phyloP scores from a whole-genome alignment of 257 asterid genomes.

The Plantago major region DNA sequence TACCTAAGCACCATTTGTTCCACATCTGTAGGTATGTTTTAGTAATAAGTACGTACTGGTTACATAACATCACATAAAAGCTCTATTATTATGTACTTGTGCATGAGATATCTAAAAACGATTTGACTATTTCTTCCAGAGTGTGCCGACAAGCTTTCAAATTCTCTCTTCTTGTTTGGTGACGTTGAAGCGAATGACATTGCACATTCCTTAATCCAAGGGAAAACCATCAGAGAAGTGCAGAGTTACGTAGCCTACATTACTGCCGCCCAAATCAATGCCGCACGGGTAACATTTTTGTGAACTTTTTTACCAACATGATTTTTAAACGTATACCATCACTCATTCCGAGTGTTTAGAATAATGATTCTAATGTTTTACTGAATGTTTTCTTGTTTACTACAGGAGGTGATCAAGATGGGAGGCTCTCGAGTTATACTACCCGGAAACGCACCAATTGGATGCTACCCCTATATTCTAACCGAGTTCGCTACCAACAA shows the following conservation, averaged over 20 bases:
- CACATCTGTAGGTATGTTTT: background rate
- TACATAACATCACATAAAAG: background rate
- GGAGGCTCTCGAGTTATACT: constrained; percentile 15
- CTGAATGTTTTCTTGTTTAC: background rate
- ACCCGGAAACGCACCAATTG: constrained; percentile 7
- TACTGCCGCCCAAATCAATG: background rate
- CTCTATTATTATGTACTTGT: too few species aligned
- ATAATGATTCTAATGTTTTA: too few species aligned
- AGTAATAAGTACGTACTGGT: too few species aligned
- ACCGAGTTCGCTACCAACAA: background rate
- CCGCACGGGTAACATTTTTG: background rate
- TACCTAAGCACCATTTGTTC: constrained; percentile 6
- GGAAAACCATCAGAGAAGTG: background rate
- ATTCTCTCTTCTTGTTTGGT: constrained; percentile 10
- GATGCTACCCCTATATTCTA: constrained; percentile 1
- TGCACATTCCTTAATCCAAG: background rate
- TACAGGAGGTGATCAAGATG: constrained; percentile 6
- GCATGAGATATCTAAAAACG: too few species aligned
- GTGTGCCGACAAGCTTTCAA: background rate
- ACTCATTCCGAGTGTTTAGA: too few species aligned
- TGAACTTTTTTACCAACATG: background rate
- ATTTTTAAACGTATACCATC: too few species aligned
- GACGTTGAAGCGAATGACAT: background rate
- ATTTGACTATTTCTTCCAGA: background rate
- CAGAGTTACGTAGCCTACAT: background rate